These are phyloP conservation scores for Sordaria brevicollis DNA, from an alignment of 495 filamentous ascomycete genomes.

Conservation along the genomic window DNA sequence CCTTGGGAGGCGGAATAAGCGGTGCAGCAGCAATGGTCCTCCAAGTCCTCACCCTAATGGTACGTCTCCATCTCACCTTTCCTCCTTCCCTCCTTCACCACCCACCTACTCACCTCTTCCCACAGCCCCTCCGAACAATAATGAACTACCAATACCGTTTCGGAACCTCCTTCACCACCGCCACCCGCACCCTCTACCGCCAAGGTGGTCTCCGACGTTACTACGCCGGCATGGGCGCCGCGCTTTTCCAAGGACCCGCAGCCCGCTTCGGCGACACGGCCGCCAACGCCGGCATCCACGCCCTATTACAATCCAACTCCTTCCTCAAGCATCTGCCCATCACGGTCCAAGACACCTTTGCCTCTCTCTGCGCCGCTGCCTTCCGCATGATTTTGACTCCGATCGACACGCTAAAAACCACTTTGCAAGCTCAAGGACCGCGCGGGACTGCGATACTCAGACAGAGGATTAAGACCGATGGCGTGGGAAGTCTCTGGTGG, in stretches of 20 bases:
- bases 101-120: neutral
- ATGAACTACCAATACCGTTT: constrained; percentile 30
- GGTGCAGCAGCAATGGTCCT: constrained; percentile 26
- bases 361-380: constrained; percentile 19
- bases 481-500: constrained; percentile 24
- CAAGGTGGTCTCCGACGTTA: constrained; percentile 20
- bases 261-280: constrained; percentile 26
- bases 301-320: constrained; percentile 20
- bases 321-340: constrained; percentile 21
- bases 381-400: constrained; percentile 26
- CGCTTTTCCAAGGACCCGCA: constrained; percentile 23
- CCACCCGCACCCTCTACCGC: constrained; percentile 14
- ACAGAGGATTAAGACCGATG: constrained; percentile 23
- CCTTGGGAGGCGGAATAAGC: constrained; percentile 21
- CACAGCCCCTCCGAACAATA: constrained; percentile 23
- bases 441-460: constrained; percentile 19
- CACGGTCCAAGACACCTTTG: constrained; percentile 21
- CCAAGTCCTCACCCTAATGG: constrained; percentile 27
- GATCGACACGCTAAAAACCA: constrained; percentile 26
- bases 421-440: constrained; percentile 21
- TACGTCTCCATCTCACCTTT: neutral
- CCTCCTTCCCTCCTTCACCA: neutral
- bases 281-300: constrained; percentile 27
- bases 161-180: constrained; percentile 16
- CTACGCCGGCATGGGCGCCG: constrained; percentile 23